A percentile compares a stretch with the other conserved stretches of the same genome.
phyloP scores from a whole-genome alignment of 495 filamentous ascomycete species.

The Xylaria cubensis region DNA sequence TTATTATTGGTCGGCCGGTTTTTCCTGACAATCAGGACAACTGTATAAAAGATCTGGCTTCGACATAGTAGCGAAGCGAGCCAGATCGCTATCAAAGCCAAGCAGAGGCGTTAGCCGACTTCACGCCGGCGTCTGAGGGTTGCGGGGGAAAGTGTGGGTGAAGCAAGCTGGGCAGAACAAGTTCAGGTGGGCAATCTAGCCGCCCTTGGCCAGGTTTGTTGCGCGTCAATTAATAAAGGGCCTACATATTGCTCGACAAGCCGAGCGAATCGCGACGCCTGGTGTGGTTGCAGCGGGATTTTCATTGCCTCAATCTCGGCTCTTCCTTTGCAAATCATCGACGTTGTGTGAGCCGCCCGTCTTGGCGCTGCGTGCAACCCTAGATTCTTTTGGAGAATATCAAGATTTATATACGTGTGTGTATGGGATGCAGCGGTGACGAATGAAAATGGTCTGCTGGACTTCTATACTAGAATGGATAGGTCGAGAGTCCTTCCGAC shows the following conservation, averaged over 20 bases:
- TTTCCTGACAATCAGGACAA: neutral
- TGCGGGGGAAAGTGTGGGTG: neutral
- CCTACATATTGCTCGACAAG: neutral
- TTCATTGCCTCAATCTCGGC: slow-evolving; percentile 4
- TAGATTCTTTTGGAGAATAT: neutral
- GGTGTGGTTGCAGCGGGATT: slow-evolving; percentile 22
- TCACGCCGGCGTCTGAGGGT: slow-evolving; percentile 17
- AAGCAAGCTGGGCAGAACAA: neutral
- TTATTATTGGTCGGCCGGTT: neutral
- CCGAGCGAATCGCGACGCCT: slow-evolving; percentile 6
- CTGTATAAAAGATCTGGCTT: neutral
- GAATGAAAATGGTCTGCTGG: neutral
- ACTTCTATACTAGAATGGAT: neutral
- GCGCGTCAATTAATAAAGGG: slow-evolving; percentile 20
- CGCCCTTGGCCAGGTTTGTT: neutral
- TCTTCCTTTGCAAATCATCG: slow-evolving; percentile 5
- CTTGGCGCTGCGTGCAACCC: slow-evolving; percentile 15
- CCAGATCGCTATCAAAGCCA: neutral
- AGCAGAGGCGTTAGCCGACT: neutral
- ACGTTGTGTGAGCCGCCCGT: slow-evolving; percentile 6
- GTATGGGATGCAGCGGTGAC: neutral
- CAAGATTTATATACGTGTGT: neutral
- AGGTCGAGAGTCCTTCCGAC: slow-evolving; percentile 7
- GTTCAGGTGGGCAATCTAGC: neutral
- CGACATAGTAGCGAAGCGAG: neutral